A percentile compares a stretch with the other conserved stretches of the same genome.
Evolutionary conservation across 495 filamentous ascomycete genomes (phyloP).

Genomic region (Aspergillus steynii): DNA sequence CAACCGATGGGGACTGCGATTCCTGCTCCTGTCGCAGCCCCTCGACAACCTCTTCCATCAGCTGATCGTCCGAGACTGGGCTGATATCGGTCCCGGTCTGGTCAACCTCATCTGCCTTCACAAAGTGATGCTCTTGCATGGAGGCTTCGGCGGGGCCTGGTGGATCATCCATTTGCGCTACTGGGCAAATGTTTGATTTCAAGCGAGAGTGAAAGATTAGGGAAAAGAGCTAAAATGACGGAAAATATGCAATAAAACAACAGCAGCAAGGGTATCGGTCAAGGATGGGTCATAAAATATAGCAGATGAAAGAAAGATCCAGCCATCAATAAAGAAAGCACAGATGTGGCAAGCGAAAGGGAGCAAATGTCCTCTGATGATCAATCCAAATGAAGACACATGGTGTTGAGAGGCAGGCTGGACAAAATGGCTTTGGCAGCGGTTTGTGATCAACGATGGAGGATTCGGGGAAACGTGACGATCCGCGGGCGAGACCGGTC

Average conservation of each 20-base stretch:
- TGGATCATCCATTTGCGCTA: constrained; percentile 33
- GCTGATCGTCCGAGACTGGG: constrained; percentile 47
- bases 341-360: neutral
- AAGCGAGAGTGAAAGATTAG: constrained; percentile 3
- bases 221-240: constrained; percentile 1
- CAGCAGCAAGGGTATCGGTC: neutral
- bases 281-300: neutral
- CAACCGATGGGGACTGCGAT: constrained; percentile 16
- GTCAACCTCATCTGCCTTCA: constrained; percentile 57
- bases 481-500: constrained; percentile 15
- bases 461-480: constrained; percentile 6
- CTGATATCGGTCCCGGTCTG: constrained; percentile 56
- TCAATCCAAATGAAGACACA: neutral
- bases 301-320: neutral
- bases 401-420: neutral
- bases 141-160: constrained; percentile 22
- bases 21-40: constrained; percentile 48
- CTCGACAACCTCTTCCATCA: constrained; percentile 51
- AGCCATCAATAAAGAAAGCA: neutral
- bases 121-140: constrained; percentile 44
- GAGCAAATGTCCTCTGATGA: neutral
- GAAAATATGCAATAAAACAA: neutral
- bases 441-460: constrained; percentile 1
- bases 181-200: neutral
- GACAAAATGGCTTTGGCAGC: neutral